A percentile compares a stretch with the other conserved stretches of the same genome.
Evolutionary conservation across 2,329 filamentous ascomycete genomes (phyloP).

Genomic region (Paramyrothecium roridum): DNA sequence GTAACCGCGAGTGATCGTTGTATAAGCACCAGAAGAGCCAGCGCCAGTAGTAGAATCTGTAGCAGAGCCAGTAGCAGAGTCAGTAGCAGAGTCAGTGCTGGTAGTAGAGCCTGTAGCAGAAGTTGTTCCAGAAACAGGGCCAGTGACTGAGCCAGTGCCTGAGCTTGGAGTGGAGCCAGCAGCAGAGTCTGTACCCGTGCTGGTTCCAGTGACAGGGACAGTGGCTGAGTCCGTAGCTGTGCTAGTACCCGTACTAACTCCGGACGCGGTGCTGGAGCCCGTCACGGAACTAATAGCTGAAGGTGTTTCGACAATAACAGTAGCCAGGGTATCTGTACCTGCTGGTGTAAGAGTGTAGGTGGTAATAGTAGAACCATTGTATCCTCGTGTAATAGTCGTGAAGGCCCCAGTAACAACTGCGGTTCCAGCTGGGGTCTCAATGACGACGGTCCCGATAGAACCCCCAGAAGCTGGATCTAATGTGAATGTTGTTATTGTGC

Average conservation of each 20-base stretch:
- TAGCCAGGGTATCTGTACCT: not conserved
- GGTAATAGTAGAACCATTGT: not conserved
- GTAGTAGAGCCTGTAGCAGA: not conserved
- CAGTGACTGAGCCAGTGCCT: too few relatives aligned
- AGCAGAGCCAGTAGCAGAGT: not conserved
- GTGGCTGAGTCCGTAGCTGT: too few relatives aligned
- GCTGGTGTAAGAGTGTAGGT: not conserved
- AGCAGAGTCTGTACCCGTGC: too few relatives aligned
- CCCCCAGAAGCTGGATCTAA: not conserved
- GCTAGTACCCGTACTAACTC: too few relatives aligned
- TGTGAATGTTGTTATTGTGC: not conserved
- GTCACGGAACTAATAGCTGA: not conserved
- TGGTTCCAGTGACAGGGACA: too few relatives aligned
- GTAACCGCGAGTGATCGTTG: not conserved
- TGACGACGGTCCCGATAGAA: not conserved
- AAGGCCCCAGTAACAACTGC: not conserved
- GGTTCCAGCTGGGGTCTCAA: not conserved
- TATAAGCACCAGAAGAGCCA: not conserved
- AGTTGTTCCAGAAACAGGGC: not conserved
- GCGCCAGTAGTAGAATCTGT: not conserved
- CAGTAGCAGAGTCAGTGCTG: not conserved
- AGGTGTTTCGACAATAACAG: not conserved
- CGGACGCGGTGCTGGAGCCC: not conserved
- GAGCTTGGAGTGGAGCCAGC: too few relatives aligned
- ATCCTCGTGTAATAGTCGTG: not conserved